A percentile compares a stretch with the other conserved stretches of the same genome.
Conservation (phyloP, 2,329 filamentous ascomycete species). For the Aspergillus puulaauensis region DNA sequence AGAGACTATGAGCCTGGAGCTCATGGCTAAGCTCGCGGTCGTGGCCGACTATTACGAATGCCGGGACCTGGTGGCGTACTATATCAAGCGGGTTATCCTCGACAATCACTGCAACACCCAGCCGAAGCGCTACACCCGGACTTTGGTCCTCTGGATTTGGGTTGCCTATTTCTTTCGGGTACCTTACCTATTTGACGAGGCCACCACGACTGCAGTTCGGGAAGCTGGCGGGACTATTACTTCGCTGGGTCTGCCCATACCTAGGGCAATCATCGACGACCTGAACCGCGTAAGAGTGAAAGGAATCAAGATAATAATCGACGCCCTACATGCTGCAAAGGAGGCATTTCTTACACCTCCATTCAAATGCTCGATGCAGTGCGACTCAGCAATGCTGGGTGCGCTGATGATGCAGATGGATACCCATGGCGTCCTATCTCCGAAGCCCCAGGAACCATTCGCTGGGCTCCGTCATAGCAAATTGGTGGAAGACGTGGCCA, state of each 20-base stretch:
- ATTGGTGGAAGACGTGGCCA: neutral
- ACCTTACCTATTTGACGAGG: fast-evolving
- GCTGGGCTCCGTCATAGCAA: neutral
- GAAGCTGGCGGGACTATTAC: neutral
- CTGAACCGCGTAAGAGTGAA: neutral
- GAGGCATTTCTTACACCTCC: too few relatives aligned
- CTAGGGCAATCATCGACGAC: neutral
- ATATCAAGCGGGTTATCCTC: neutral
- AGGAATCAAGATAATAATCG: neutral
- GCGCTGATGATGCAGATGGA: neutral
- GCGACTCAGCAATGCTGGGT: neutral
- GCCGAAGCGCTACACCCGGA: neutral
- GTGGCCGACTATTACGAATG: slow-evolving; percentile 5
- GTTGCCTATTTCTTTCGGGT: neutral
- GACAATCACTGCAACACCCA: neutral
- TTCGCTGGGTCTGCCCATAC: neutral
- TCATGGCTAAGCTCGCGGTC: slow-evolving; percentile 6
- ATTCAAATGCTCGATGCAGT: too few relatives aligned
- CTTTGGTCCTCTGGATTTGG: neutral
- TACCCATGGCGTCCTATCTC: neutral
- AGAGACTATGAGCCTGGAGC: slow-evolving; percentile 3
- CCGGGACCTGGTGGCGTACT: neutral
- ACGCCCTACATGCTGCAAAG: neutral
- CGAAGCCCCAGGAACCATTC: neutral
- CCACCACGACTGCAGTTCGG: neutral